Base-by-base conservation (phyloP, 495 filamentous ascomycete genomes). In the Chaetomium fimeti region DNA sequence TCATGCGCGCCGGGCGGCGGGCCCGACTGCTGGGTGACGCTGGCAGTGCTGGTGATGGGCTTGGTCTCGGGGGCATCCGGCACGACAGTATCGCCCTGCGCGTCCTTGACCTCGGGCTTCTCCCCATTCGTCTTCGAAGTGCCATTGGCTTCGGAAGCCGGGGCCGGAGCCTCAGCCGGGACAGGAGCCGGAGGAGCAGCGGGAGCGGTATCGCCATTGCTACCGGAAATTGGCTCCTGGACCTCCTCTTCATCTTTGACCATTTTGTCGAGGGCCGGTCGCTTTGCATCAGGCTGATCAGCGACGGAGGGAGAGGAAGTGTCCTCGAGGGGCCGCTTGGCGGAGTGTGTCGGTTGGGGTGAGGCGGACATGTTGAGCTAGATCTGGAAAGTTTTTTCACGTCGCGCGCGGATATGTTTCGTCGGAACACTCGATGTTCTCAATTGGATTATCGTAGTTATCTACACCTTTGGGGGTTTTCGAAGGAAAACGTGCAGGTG, bases 281-380 rank as follows among this genome's bases (percentile, higher is more conserved):
- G 90, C 81, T 98, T 98, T 67, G 95, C 94, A 67, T 98, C 94
- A 32, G 92, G 92, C 76, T 97, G 95, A 70, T 97, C 94, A 72
- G 87, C 89, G 22, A 90, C 91, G 28, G 92, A 94, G 5, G 94
- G 92, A 4, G 94, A 98, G 48, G 94, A 98, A 38, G 92, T 87
- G 72, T 98, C 94, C 82, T 98, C 94, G 57, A 98, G 87, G 66
- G 94, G 94, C 66, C 94, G 92, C 83, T 98, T 98, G 71, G 91
- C 75, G 66, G 83, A 83, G 65, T 83, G 80, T 48, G 82, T 81
- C 11, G 80, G 77, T 54, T 83, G 79, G 47, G 82, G 82, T 57
- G 83, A 83, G 48, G 78, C 77, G 74, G 83, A 85, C 81, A 85
- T 85, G 49, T 75, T 80, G 72, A 57, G 67, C 68, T 75, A 73